A percentile compares a stretch with the other conserved stretches of the same genome.
These are phyloP conservation scores for Ceratocystis smalleyi DNA, from an alignment of 2,329 filamentous ascomycete species.

Conservation along the genomic window DNA sequence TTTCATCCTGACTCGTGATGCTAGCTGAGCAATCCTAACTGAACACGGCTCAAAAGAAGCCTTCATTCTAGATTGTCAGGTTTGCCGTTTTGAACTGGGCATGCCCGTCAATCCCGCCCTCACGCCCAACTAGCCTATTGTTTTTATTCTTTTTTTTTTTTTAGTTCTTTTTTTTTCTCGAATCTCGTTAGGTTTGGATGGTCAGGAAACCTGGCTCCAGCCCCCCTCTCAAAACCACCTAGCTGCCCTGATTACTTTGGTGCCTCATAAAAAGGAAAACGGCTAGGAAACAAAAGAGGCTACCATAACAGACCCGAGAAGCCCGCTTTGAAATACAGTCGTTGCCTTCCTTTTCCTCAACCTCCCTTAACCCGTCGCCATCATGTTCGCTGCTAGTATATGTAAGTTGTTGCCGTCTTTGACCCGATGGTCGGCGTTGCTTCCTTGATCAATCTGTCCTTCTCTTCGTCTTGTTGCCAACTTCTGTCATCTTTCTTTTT, in stretches of 20 bases:
- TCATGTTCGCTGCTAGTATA: constrained; percentile 5
- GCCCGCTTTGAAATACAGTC: not conserved
- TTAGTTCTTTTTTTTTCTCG: not conserved
- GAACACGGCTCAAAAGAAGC: not conserved
- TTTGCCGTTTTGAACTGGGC: not conserved
- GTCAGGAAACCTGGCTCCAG: not conserved
- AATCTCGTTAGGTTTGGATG: not conserved
- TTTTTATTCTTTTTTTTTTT: not conserved
- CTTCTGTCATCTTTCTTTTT: not conserved
- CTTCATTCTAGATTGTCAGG: not conserved
- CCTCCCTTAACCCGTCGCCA: not conserved
- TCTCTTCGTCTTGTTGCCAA: not conserved
- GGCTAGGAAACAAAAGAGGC: not conserved
- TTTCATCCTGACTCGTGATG: constrained; percentile 4
- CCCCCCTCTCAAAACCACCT: not conserved
- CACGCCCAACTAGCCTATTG: not conserved
- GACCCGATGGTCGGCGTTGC: not conserved
- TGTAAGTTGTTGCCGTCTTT: not conserved
- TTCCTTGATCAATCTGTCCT: not conserved
- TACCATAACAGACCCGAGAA: not conserved
- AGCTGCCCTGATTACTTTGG: not conserved
- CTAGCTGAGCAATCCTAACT: not conserved
- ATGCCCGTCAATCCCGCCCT: not conserved
- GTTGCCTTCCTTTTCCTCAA: too few relatives aligned
- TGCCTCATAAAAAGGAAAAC: not conserved